Base-by-base conservation (phyloP, 106 monocot species). In the Dendrobium huoshanense region DNA sequence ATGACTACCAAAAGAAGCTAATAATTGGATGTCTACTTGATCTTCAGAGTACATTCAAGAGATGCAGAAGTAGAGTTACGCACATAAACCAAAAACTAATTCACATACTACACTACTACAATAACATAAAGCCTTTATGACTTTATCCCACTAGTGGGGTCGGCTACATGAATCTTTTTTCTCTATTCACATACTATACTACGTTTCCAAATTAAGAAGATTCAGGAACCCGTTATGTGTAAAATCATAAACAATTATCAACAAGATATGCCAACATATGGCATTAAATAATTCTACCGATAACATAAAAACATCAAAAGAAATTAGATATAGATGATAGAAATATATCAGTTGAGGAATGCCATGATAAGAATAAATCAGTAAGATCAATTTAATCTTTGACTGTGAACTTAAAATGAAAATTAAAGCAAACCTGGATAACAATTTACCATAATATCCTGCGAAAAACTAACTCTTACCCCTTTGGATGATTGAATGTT, bases 401-500 rank as follows among this genome's bases (percentile, higher is more conserved):
- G 42, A 42, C 5, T 70, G 13, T 5, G 4, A 16, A 70, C 37
- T 70, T 4, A 70, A 2, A 70, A 29, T 37, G 37, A 74, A 44
- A 42, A 74, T 8, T 7, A 16, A 40, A 40, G 9, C 74, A 74
- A 42, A 43, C 1, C 43, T 20, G n/a, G 74, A 31, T 2, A 27
- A 70, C 27, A 31, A 15, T 10, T 16, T 51, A 51, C 33, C 16
- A 33, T 70, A 27, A 70, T 41, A 51, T 51, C 51, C 51, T 13
- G 51, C 2, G 10, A 51, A 74, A 74, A 33, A 20, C 74, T 20
- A 76, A 47, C 24, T n/a, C 43, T 84, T 85, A 90, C 87, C 85
- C 75, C 84, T 86, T 82, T 86, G 80, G 75, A 67, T n/a, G 77
- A 67, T 48, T 82, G 78, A 58, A 74, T 84, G 78, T 80, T 80